Percentiles rank a stretch among this genome's conserved stretches.
Evolutionary conservation across 768 basidiomycete species (phyloP).

Genomic region (Collybia mongolica): DNA sequence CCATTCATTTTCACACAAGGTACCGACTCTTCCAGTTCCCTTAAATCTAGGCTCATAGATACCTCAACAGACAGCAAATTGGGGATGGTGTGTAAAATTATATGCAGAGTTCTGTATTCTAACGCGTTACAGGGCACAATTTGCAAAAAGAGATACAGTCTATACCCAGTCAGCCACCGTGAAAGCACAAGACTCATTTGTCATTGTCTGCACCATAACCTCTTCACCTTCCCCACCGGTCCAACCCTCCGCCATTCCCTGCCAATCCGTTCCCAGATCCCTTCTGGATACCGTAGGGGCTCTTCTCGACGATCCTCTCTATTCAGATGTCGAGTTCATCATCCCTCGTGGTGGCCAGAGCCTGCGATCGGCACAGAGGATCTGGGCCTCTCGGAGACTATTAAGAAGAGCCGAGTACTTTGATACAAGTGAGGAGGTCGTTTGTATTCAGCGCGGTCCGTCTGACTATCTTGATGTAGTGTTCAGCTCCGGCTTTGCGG

Average conservation of each 20-base stretch:
- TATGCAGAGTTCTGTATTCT: background rate
- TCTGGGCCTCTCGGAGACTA: slow-evolving; percentile 70
- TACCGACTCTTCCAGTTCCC: background rate
- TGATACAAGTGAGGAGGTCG: slow-evolving; percentile 51
- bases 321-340: slow-evolving; percentile 84
- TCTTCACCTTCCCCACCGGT: slow-evolving; percentile 52
- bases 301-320: slow-evolving; percentile 76
- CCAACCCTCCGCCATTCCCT: slow-evolving; percentile 44
- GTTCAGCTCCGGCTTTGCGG: slow-evolving; percentile 72
- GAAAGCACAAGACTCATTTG: slow-evolving; percentile 62
- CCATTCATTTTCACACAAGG: slow-evolving; percentile 76
- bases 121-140: slow-evolving; percentile 61
- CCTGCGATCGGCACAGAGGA: slow-evolving; percentile 38
- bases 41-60: background rate
- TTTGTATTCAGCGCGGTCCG: background rate
- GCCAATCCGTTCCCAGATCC: slow-evolving; percentile 60
- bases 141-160: slow-evolving; percentile 70
- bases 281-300: slow-evolving; percentile 71
- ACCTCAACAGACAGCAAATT: slow-evolving; percentile 65
- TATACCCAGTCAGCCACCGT: slow-evolving; percentile 56
- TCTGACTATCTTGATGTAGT: slow-evolving; percentile 36
- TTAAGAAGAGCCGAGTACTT: slow-evolving; percentile 79
- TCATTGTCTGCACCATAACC: slow-evolving; percentile 77
- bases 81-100: slow-evolving; percentile 66
- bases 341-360: slow-evolving; percentile 47